phyloP scores from a whole-genome alignment of 1,139 yeast genomes.

The Magnusiomyces clavatus region DNA sequence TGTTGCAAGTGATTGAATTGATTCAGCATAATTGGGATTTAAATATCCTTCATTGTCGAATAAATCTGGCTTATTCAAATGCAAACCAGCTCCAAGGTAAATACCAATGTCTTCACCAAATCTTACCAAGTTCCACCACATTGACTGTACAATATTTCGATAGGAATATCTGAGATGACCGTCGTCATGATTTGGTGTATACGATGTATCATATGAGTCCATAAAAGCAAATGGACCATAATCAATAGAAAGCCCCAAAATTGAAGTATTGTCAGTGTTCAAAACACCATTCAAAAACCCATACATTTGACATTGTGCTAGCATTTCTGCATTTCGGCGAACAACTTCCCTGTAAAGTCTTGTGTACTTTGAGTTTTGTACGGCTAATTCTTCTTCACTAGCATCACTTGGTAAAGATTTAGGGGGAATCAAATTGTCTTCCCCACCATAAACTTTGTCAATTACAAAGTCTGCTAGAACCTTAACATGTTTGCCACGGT shows the following conservation, averaged over 20 bases:
- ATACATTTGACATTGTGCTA: slow-evolving; percentile 84
- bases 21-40: slow-evolving; percentile 42
- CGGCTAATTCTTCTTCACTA: slow-evolving; percentile 15
- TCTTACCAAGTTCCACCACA: slow-evolving; percentile 91
- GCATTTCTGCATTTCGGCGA: slow-evolving; percentile 62
- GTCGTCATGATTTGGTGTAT: slow-evolving; percentile 90
- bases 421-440: slow-evolving; percentile 29
- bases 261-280: slow-evolving; percentile 88
- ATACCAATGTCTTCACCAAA: slow-evolving; percentile 81
- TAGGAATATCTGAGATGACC: slow-evolving; percentile 63
- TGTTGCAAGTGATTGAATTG: slow-evolving; percentile 54
- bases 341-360: slow-evolving; percentile 64
- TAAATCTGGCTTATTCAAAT: slow-evolving; percentile 38
- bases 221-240: slow-evolving; percentile 91
- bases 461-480: slow-evolving; percentile 67
- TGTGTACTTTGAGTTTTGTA: slow-evolving; percentile 46
- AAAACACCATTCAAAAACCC: slow-evolving; percentile 92
- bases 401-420: background rate
- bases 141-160: slow-evolving; percentile 71
- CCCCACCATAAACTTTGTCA: slow-evolving; percentile 48
- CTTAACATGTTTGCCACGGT: slow-evolving; percentile 56
- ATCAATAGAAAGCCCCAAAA: slow-evolving; percentile 80
- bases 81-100: slow-evolving; percentile 53
- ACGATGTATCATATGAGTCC: slow-evolving; percentile 75
- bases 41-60: slow-evolving; percentile 25